Percentiles rank a stretch among this genome's conserved stretches.
phyloP scores from a whole-genome alignment of 2,329 filamentous ascomycete genomes.

The Akanthomyces dipterigenus region DNA sequence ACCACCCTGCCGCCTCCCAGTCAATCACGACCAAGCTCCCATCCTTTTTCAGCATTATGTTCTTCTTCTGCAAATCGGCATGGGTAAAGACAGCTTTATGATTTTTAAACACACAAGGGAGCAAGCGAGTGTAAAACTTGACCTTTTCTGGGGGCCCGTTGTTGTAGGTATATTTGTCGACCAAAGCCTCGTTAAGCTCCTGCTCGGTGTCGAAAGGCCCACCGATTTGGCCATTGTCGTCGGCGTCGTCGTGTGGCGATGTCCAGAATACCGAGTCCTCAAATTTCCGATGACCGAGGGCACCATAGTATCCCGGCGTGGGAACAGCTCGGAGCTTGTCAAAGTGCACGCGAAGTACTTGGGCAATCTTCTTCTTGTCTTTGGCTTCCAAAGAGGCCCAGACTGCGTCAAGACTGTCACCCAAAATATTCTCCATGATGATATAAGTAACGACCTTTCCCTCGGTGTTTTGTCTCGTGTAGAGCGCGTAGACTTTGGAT shows the following conservation, averaged over 20 bases:
- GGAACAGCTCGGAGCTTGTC: not conserved
- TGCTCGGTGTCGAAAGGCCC: constrained; percentile 12
- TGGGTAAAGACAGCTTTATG: constrained; percentile 16
- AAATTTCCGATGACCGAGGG: constrained; percentile 14
- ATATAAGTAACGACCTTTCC: constrained; percentile 16
- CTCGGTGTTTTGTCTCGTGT: too few relatives aligned
- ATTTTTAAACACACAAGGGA: not conserved
- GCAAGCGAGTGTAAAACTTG: constrained; percentile 1
- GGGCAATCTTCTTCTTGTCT: constrained; percentile 7
- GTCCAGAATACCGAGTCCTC: constrained; percentile 16
- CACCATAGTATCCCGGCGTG: constrained; percentile 16
- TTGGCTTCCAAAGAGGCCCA: constrained; percentile 7
- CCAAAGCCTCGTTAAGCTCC: constrained; percentile 12
- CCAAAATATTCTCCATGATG: constrained; percentile 17
- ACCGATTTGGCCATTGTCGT: constrained; percentile 8
- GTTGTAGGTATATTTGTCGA: constrained; percentile 15
- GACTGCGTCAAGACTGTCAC: constrained; percentile 11
- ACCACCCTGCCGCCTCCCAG: constrained; percentile 20
- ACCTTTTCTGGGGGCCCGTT: constrained; percentile 4
- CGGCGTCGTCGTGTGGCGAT: constrained; percentile 8
- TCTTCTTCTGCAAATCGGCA: constrained; percentile 20
- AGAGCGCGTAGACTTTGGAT: too few relatives aligned
- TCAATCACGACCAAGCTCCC: constrained; percentile 16
- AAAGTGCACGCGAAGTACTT: not conserved
- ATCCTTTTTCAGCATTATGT: constrained; percentile 15